Conservation (phyloP, 2,329 filamentous ascomycete species). For the Penicillium sp. region DNA sequence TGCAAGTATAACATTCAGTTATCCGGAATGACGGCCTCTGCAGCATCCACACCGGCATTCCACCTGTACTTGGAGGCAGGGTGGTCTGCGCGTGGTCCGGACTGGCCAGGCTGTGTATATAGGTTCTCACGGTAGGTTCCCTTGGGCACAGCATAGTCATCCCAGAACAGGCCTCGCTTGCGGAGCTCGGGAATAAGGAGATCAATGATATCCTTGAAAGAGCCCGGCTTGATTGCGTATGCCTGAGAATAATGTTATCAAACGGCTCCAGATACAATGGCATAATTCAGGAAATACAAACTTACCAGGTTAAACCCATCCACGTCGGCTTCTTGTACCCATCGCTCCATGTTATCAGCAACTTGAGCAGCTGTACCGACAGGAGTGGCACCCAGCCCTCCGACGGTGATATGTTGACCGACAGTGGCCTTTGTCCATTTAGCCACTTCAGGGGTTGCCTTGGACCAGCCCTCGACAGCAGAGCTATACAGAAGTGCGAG, state of each 20-base stretch:
- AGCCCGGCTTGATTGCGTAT: constrained; percentile 65
- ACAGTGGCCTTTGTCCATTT: constrained; percentile 73
- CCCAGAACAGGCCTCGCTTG: constrained; percentile 48
- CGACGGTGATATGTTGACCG: constrained; percentile 65
- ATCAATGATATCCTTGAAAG: constrained; percentile 66
- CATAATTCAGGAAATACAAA: not conserved
- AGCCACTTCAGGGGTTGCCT: constrained; percentile 56
- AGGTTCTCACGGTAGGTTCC: constrained; percentile 43
- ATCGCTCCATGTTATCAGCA: constrained; percentile 64
- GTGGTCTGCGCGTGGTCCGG: constrained; percentile 33
- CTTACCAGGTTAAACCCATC: constrained; percentile 73
- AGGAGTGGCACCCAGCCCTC: constrained; percentile 62
- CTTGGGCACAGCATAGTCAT: constrained; percentile 36
- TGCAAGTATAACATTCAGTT: constrained; percentile 9
- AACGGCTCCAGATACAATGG: not conserved
- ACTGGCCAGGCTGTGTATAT: constrained; percentile 31
- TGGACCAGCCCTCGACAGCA: constrained; percentile 50
- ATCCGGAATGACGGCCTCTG: constrained; percentile 26
- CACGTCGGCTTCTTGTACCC: constrained; percentile 66
- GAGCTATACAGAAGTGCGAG: constrained; percentile 32
- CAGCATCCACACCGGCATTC: constrained; percentile 34
- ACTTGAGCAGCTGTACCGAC: constrained; percentile 65
- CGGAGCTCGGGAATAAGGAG: constrained; percentile 63
- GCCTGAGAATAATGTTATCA: constrained; percentile 37
- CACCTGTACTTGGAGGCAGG: constrained; percentile 37